Evolutionary conservation across 2,329 filamentous ascomycete genomes (phyloP).

Genomic region (Fusarium ramigenum): DNA sequence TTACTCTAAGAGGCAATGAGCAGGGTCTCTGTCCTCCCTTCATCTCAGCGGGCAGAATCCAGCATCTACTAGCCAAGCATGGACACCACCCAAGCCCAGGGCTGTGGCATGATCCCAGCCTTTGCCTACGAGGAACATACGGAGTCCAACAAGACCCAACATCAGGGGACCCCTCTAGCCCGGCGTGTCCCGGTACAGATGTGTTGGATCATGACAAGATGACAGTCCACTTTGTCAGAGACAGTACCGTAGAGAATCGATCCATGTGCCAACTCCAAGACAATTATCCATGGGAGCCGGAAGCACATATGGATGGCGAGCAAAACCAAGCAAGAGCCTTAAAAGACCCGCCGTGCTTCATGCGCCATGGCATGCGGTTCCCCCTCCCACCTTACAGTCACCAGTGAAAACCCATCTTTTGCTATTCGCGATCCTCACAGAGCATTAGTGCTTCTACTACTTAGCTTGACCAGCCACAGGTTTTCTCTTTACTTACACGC

Average conservation of each 20-base stretch:
- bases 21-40: constrained; percentile 20
- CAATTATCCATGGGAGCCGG: neutral
- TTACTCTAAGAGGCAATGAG: constrained; percentile 10
- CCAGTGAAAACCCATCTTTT: constrained; percentile 33
- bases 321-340: constrained; percentile 25
- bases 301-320: neutral
- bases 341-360: constrained; percentile 40
- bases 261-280: constrained; percentile 17
- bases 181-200: constrained; percentile 41
- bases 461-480: constrained; percentile 28
- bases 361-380: constrained; percentile 30
- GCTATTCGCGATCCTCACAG: constrained; percentile 25
- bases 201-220: constrained; percentile 38
- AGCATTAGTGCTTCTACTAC: constrained; percentile 23
- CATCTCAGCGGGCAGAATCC: constrained; percentile 7
- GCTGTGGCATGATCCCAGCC: constrained; percentile 42
- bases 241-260: constrained; percentile 23
- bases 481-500: constrained; percentile 1
- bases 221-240: constrained; percentile 43
- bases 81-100: constrained; percentile 24
- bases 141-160: constrained; percentile 17
- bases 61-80: constrained; percentile 12
- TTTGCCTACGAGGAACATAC: constrained; percentile 29
- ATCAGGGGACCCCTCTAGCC: constrained; percentile 20
- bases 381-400: constrained; percentile 23